These are phyloP conservation scores for Clathrus columnatus DNA, from an alignment of 768 basidiomycete genomes.

Conservation along the genomic window DNA sequence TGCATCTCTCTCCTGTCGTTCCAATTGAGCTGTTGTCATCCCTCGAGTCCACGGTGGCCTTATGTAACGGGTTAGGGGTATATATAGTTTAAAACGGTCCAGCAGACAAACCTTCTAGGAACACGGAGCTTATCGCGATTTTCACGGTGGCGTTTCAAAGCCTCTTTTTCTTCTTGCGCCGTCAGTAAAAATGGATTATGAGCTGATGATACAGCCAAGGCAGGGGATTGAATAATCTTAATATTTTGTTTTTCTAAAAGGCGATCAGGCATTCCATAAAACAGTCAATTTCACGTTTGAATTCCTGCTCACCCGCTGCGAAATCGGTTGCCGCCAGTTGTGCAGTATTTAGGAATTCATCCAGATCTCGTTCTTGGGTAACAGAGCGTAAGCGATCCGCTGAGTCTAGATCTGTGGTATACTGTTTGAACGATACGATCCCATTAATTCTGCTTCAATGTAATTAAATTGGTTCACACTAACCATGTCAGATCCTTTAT, in stretches of 20 bases:
- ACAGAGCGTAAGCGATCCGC: slow-evolving; percentile 74
- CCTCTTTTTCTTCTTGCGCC: slow-evolving; percentile 70
- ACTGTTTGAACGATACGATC: too few relatives aligned
- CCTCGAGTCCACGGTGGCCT: slow-evolving; percentile 81
- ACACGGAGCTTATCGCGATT: slow-evolving; percentile 73
- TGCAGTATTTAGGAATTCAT: slow-evolving; percentile 93
- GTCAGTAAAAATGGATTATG: slow-evolving; percentile 85
- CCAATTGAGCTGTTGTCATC: slow-evolving; percentile 71
- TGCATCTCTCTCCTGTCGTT: slow-evolving; percentile 79
- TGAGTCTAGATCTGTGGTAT: slow-evolving; percentile 63
- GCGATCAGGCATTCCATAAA: not conserved
- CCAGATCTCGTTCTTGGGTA: slow-evolving; percentile 91
- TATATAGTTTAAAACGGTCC: not conserved
- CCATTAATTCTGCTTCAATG: too few relatives aligned
- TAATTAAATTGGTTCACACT: slow-evolving; percentile 20
- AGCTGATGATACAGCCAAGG: slow-evolving; percentile 23
- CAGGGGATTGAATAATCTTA: slow-evolving; percentile 58
- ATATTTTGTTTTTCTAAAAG: slow-evolving; percentile 65
- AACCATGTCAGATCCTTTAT: slow-evolving; percentile 60
- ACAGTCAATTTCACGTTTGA: not conserved
- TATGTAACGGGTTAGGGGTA: slow-evolving; percentile 3
- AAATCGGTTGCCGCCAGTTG: slow-evolving; percentile 94
- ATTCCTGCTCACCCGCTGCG: slow-evolving; percentile 64
- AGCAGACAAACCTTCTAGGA: slow-evolving; percentile 43
- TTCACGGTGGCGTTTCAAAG: slow-evolving; percentile 63